Conservation (phyloP, 1,284 basidiomycete species). For the Tetrapyrgos nigripes region DNA sequence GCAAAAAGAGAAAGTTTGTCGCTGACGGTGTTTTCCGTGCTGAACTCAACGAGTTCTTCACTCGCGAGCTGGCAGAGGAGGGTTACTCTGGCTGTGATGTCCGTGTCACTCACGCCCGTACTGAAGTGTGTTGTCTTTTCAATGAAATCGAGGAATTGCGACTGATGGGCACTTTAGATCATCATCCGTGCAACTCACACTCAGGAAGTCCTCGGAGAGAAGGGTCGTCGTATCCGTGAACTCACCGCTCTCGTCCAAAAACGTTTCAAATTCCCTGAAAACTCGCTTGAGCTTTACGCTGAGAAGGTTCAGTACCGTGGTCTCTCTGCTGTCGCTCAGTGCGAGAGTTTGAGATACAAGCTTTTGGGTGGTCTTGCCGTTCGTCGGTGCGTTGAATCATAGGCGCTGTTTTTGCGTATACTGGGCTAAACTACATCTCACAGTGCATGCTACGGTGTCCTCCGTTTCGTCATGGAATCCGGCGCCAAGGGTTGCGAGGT, state of each 20-base stretch:
- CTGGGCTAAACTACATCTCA: not conserved
- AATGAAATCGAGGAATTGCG: constrained; percentile 4
- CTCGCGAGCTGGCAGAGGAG: constrained; percentile 98
- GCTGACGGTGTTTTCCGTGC: constrained; percentile 99
- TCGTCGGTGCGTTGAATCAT: constrained; percentile 72
- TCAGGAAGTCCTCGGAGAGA: constrained; percentile 99
- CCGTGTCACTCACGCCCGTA: constrained; percentile 98
- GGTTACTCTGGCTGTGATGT: constrained; percentile 99
- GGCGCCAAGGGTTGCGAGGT: constrained; percentile 99
- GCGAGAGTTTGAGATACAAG: constrained; percentile 99
- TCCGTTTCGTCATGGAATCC: constrained; percentile 99
- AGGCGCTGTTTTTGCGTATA: constrained; percentile 16
- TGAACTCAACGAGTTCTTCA: constrained; percentile 98
- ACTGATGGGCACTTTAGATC: constrained; percentile 78
- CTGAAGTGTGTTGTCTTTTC: constrained; percentile 68
- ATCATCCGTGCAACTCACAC: constrained; percentile 99
- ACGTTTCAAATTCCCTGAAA: constrained; percentile 99
- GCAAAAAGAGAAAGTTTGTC: constrained; percentile 98
- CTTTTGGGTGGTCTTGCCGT: constrained; percentile 99
- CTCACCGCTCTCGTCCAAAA: constrained; percentile 98
- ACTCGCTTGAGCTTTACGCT: constrained; percentile 98
- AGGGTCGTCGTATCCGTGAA: constrained; percentile 99
- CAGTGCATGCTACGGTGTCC: constrained; percentile 99
- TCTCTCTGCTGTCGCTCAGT: constrained; percentile 98
- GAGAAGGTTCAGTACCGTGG: constrained; percentile 99